These are phyloP conservation scores for Thalassiosira exigua DNA, from an alignment of 352 stramenopile genomes.

Conservation along the genomic window DNA sequence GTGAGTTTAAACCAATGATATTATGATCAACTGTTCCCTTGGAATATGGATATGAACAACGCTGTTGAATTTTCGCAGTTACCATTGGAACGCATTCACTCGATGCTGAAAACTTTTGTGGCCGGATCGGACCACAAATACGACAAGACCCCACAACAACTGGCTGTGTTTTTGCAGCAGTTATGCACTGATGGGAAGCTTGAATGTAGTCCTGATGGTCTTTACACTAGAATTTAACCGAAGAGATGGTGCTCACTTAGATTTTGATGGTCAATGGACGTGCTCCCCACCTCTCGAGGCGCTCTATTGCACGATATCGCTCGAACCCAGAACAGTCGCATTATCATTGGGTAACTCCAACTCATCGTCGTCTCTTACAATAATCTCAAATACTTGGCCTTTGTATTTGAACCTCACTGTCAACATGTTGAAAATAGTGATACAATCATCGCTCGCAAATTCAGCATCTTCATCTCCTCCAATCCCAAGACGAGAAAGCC, in stretches of 20 bases:
- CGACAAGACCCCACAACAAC: conserved; percentile 78
- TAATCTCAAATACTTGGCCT: conserved; percentile 45
- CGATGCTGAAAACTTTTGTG: conserved; percentile 91
- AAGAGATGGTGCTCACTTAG: too few species aligned
- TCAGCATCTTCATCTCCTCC: too few species aligned
- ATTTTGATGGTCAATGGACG: too few species aligned
- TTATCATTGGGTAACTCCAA: conserved; percentile 39
- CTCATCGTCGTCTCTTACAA: conserved; percentile 34
- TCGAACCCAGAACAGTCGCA: conserved; percentile 34
- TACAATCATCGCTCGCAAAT: too few species aligned
- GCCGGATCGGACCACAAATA: conserved; percentile 82
- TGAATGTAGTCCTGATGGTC: conserved; percentile 81
- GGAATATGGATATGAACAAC: too few species aligned
- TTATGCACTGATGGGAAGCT: conserved; percentile 82
- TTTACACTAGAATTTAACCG: conserved; percentile 82
- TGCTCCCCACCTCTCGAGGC: too few species aligned
- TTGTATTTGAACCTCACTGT: conserved; percentile 51
- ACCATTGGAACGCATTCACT: conserved; percentile 92
- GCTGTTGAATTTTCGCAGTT: too few species aligned
- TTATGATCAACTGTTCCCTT: too few species aligned
- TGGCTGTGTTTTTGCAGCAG: conserved; percentile 78
- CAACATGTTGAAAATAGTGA: too few species aligned
- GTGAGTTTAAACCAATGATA: too few species aligned
- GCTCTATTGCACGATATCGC: too few species aligned
- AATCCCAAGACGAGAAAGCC: too few species aligned